Conservation (phyloP, 2,329 filamentous ascomycete genomes). For the Colletotrichum costaricense region DNA sequence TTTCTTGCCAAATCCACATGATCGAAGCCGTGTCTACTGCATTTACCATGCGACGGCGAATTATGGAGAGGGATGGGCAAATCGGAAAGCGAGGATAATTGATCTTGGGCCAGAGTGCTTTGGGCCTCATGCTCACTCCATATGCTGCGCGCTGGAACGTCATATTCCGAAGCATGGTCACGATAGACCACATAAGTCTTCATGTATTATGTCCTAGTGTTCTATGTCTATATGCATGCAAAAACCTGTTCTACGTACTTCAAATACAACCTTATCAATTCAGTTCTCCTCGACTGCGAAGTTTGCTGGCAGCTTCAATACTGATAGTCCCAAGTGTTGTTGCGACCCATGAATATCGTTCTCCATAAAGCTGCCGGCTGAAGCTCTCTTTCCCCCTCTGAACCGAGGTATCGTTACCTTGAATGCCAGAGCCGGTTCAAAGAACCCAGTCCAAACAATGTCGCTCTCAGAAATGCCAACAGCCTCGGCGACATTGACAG, state of each 20-base stretch:
- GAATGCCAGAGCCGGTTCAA: constrained; percentile 58
- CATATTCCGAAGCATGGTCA: constrained; percentile 23
- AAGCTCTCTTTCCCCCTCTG: constrained; percentile 1
- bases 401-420: constrained; percentile 53
- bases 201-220: constrained; percentile 24
- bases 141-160: constrained; percentile 36
- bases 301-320: constrained; percentile 31
- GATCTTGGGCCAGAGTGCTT: constrained; percentile 34
- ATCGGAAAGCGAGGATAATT: constrained; percentile 38
- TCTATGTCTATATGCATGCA: neutral
- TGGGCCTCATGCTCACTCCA: constrained; percentile 24
- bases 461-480: constrained; percentile 43
- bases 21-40: constrained; percentile 64
- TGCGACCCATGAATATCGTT: constrained; percentile 26
- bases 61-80: constrained; percentile 37
- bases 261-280: no score
- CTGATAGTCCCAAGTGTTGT: constrained; percentile 17
- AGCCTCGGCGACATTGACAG: constrained; percentile 46
- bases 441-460: constrained; percentile 53
- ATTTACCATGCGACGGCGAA: constrained; percentile 66
- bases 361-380: constrained; percentile 24
- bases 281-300: neutral
- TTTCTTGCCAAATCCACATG: constrained; percentile 66
- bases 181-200: neutral
- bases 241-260: neutral